Evolutionary conservation across 2,329 filamentous ascomycete genomes (phyloP).

Genomic region (Colletotrichum sp.): DNA sequence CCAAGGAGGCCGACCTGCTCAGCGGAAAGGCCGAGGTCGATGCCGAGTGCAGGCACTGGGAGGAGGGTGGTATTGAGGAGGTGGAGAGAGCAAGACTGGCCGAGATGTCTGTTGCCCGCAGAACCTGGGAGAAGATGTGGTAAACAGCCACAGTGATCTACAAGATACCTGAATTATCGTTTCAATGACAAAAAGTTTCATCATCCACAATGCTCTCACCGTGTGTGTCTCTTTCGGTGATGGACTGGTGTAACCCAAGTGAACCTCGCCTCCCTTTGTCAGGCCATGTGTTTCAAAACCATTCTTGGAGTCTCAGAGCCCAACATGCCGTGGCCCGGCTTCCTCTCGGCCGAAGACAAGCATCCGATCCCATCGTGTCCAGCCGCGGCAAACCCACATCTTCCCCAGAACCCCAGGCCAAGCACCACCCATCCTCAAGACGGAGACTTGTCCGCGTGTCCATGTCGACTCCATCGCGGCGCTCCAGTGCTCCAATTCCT

Average conservation of each 20-base stretch:
- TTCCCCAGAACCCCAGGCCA: neutral
- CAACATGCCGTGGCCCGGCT: neutral
- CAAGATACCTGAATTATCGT: neutral
- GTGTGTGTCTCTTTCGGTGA: neutral
- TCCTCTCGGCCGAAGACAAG: neutral
- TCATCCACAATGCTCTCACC: neutral
- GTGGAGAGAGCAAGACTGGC: slow-evolving; percentile 42
- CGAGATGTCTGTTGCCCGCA: slow-evolving; percentile 37
- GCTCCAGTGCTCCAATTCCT: neutral
- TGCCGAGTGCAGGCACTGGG: slow-evolving; percentile 51
- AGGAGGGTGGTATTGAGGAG: slow-evolving; percentile 50
- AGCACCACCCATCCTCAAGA: neutral
- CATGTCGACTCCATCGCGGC: neutral
- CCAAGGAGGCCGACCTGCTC: slow-evolving; percentile 64
- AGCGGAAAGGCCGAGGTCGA: slow-evolving; percentile 71
- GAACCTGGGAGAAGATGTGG: slow-evolving; percentile 45
- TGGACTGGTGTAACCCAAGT: neutral
- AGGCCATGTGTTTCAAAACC: neutral
- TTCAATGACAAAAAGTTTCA: neutral
- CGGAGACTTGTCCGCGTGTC: neutral
- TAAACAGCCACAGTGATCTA: slow-evolving; percentile 20
- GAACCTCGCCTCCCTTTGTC: neutral
- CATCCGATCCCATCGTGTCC: neutral
- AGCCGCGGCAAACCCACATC: neutral
- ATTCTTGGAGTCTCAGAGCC: neutral